phyloP scores from a whole-genome alignment of 2,329 filamentous ascomycete species.

The Herpomyces periplanetae region DNA sequence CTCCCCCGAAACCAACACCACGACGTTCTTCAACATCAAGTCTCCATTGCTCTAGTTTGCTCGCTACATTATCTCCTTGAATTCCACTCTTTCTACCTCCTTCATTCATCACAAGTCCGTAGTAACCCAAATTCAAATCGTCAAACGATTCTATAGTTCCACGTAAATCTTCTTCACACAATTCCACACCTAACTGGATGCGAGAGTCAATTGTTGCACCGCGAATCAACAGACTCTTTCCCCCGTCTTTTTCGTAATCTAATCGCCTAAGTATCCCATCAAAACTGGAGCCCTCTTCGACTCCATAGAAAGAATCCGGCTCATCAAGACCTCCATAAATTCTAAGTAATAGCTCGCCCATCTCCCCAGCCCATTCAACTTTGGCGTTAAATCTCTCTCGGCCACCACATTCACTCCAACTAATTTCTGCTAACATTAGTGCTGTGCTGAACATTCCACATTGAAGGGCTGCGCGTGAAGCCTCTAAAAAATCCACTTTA shows the following conservation, averaged over 20 bases:
- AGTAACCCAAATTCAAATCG: slow-evolving; percentile 37
- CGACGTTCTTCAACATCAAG: too few relatives aligned
- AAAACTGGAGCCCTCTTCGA: slow-evolving; percentile 36
- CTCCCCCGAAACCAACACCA: too few relatives aligned
- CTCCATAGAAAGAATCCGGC: slow-evolving; percentile 74
- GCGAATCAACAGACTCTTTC: slow-evolving; percentile 56
- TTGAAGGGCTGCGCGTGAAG: slow-evolving; percentile 25
- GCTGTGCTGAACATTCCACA: slow-evolving; percentile 67
- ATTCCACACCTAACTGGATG: slow-evolving; percentile 18
- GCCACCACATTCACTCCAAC: too few relatives aligned
- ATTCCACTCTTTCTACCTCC: too few relatives aligned
- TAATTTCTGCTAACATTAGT: slow-evolving; percentile 39
- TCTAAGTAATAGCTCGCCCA: slow-evolving; percentile 24
- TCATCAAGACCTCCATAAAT: slow-evolving; percentile 85
- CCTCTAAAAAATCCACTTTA: slow-evolving; percentile 30
- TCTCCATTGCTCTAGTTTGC: too few relatives aligned
- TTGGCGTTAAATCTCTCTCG: too few relatives aligned
- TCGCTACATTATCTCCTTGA: too few relatives aligned
- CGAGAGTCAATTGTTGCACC: slow-evolving; percentile 67
- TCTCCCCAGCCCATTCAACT: too few relatives aligned
- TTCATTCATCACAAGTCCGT: too few relatives aligned
- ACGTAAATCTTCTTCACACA: slow-evolving; percentile 18
- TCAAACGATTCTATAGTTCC: slow-evolving; percentile 38
- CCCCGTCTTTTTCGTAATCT: slow-evolving; percentile 56
- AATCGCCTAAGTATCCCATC: slow-evolving; percentile 37